A percentile compares a stretch with the other conserved stretches of the same genome.
Conservation (phyloP, 2,329 filamentous ascomycete genomes). For the Calonectria fujianensis region DNA sequence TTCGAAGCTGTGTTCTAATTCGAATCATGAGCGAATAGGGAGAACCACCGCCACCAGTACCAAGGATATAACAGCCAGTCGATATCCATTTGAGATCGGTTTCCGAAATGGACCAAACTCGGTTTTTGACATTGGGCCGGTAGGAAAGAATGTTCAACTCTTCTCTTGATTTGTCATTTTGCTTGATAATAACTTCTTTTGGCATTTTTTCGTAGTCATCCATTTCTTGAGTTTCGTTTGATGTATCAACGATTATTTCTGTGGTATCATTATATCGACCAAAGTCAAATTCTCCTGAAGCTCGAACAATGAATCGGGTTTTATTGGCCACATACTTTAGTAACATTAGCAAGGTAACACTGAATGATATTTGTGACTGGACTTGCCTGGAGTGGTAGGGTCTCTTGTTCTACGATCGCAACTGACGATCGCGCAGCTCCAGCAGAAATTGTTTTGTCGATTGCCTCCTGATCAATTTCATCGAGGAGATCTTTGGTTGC, state of each 20-base stretch:
- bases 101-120: conserved; percentile 75
- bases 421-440: conserved; percentile 67
- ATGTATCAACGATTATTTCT: conserved; percentile 28
- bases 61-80: conserved; percentile 76
- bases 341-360: conserved; percentile 31
- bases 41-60: conserved; percentile 76
- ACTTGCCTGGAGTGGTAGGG: conserved; percentile 70
- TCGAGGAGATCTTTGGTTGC: conserved; percentile 61
- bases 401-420: conserved; percentile 71
- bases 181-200: conserved; percentile 7
- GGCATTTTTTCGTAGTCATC: conserved; percentile 47
- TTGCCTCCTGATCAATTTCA: conserved; percentile 63
- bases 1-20: conserved; percentile 69
- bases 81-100: conserved; percentile 75
- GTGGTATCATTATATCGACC: conserved; percentile 34
- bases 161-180: conserved; percentile 33
- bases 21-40: conserved; percentile 72
- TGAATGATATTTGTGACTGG: neutral
- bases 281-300: conserved; percentile 75
- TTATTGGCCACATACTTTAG: conserved; percentile 70
- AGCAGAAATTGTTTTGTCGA: conserved; percentile 65
- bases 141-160: conserved; percentile 65
- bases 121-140: conserved; percentile 68
- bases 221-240: conserved; percentile 43
- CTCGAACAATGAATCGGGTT: conserved; percentile 74